Evolutionary conservation across 2,329 filamentous ascomycete species (phyloP).

Genomic region (Pseudocercospora vitis): DNA sequence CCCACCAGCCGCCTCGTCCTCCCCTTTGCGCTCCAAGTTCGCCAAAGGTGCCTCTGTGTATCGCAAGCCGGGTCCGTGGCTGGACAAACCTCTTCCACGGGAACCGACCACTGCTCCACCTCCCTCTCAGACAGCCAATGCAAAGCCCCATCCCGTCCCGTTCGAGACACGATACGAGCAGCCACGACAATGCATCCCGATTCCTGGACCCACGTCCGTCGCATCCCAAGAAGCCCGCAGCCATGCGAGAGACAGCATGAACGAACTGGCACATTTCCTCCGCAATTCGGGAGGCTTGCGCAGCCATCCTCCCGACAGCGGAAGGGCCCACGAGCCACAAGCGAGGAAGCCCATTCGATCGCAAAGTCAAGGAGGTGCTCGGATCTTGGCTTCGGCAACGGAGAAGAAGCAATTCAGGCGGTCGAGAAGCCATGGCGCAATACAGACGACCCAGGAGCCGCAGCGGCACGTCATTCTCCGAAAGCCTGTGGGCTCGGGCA

Average conservation of each 20-base stretch:
- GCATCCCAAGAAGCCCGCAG: slow-evolving; percentile 15
- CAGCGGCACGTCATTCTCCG: slow-evolving; percentile 3
- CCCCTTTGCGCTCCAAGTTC: slow-evolving; percentile 23
- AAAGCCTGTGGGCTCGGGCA: slow-evolving; percentile 11
- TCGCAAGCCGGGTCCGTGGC: slow-evolving; percentile 21
- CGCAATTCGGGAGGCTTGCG: slow-evolving; percentile 27
- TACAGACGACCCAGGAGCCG: slow-evolving; percentile 1
- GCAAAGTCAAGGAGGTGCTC: slow-evolving; percentile 17
- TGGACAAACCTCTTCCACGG: slow-evolving; percentile 27
- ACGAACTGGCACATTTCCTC: slow-evolving; percentile 31
- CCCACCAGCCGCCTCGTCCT: slow-evolving; percentile 8
- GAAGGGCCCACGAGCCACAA: not conserved
- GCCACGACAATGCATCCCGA: slow-evolving; percentile 24
- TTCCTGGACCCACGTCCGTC: slow-evolving; percentile 12
- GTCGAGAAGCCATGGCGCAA: slow-evolving; percentile 15
- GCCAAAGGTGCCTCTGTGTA: slow-evolving; percentile 14
- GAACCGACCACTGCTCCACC: slow-evolving; percentile 14
- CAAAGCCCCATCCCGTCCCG: slow-evolving; percentile 28
- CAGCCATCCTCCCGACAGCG: slow-evolving; percentile 30
- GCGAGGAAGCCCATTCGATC: slow-evolving; percentile 15
- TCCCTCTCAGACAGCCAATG: slow-evolving; percentile 17
- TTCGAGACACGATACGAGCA: slow-evolving; percentile 27
- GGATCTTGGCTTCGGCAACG: slow-evolving; percentile 2
- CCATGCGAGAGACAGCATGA: slow-evolving; percentile 21
- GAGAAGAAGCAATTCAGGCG: slow-evolving; percentile 15